Conservation (phyloP, 768 basidiomycete genomes). For the Leccinum variicolor region DNA sequence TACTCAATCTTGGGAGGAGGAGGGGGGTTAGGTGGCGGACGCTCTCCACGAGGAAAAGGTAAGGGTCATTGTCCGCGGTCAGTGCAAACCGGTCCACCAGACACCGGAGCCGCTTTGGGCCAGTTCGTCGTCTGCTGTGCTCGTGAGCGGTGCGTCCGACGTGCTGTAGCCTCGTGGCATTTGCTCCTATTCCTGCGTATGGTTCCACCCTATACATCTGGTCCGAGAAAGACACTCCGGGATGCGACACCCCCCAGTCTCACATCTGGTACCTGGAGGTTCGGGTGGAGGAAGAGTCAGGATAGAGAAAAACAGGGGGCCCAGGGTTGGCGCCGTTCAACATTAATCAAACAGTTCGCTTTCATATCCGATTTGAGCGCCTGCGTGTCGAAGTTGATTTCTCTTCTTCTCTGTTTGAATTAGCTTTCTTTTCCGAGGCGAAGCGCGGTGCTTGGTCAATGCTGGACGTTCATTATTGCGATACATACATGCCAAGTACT, state of each 20-base stretch:
- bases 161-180: conserved; percentile 21
- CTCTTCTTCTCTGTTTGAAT: background rate
- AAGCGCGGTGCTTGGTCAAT: conserved; percentile 6
- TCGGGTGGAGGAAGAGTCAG: background rate
- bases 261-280: background rate
- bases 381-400: background rate
- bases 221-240: conserved; percentile 1
- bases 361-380: conserved; percentile 5
- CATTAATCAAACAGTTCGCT: background rate
- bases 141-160: conserved; percentile 5
- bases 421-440: conserved; percentile 21
- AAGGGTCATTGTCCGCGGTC: background rate
- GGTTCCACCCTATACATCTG: background rate
- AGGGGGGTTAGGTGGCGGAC: background rate
- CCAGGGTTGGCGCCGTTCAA: background rate
- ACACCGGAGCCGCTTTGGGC: background rate
- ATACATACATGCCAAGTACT: background rate
- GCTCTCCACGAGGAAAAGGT: conserved; percentile 1
- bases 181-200: conserved; percentile 4
- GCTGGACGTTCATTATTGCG: conserved; percentile 1
- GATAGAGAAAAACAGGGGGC: background rate
- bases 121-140: conserved; percentile 1
- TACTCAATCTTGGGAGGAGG: conserved; percentile 20
- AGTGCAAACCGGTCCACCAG: background rate
- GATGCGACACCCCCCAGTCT: background rate